Percentiles rank a stretch among this genome's conserved stretches.
phyloP scores from a whole-genome alignment of 208 protist genomes.

The Kentomonas sorsogonicus region DNA sequence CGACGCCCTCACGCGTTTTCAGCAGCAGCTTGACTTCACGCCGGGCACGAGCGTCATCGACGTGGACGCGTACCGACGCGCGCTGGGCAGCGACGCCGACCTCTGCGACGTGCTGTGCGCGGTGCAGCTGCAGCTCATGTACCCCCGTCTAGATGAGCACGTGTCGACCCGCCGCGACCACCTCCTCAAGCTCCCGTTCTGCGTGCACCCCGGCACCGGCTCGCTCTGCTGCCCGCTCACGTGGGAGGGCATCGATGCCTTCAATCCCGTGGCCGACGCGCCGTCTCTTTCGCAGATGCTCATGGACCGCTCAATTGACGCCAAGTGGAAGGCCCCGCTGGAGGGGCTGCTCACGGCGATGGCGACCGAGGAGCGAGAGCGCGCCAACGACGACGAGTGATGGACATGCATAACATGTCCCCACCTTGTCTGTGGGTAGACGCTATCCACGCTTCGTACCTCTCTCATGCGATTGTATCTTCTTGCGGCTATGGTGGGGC shows the following conservation, averaged over 20 bases:
- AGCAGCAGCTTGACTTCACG: constrained; percentile 43
- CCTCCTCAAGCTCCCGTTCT: constrained; percentile 98
- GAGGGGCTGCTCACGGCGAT: constrained; percentile 62
- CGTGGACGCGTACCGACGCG: constrained; percentile 35
- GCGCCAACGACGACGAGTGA: no score
- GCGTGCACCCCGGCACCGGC: constrained; percentile 93
- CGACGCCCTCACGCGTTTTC: constrained; percentile 50
- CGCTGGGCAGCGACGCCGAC: constrained; percentile 42
- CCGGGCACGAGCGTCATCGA: constrained; percentile 62
- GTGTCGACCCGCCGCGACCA: constrained; percentile 96
- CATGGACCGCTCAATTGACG: constrained; percentile 51
- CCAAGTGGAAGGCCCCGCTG: constrained; percentile 59
- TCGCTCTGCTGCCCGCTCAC: constrained; percentile 82
- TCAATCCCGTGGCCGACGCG: constrained; percentile 60
- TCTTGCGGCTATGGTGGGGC: no score
- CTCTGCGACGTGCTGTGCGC: constrained; percentile 46
- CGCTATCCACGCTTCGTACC: no score
- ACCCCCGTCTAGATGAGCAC: constrained; percentile 96
- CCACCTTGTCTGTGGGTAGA: no score
- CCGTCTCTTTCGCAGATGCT: constrained; percentile 72
- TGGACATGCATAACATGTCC: no score
- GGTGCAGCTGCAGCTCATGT: constrained; percentile 80
- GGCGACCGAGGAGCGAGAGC: constrained; percentile 49
- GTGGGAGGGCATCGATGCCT: constrained; percentile 54
- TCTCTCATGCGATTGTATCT: no score